Base-by-base conservation (phyloP, 495 filamentous ascomycete species). In the Viridothelium virens region DNA sequence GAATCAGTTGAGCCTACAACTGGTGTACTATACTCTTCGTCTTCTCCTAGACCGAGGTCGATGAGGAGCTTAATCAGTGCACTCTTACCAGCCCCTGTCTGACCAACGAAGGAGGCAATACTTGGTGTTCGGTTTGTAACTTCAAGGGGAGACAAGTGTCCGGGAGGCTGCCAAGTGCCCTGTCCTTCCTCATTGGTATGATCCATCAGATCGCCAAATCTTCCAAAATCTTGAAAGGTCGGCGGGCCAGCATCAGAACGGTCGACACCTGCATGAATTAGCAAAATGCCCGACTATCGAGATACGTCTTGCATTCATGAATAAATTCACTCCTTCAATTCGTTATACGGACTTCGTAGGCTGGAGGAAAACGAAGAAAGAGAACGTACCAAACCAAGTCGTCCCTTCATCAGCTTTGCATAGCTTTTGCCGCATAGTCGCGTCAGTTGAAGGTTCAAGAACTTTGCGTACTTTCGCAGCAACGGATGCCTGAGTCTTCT, bases 61-160 rank as follows among this genome's bases (percentile, higher is more conserved):
- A 86, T 81, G 1, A 85, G 74, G 47, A 84, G 70, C 68, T 82
- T 82, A 67, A 87, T 78, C 16, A 87, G 67, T 3, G 84, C 83
- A 64, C 83, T 85, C 63, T 87, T 86, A 1, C 84, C 84, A 36
- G 80, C 84, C 38, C 83, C 84, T 4, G 76, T 80, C 48, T 78
- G 68, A 5, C 79, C 78, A 14, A 80, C 71, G 62, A 80, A 79
- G 1, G 76, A 78, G 2, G 79, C 75, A 3, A 80, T 70, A 38
- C 74, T 68, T 46, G 77, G 78, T 61, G 74, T 76, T 7, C 70
- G 62, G n/a, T 64, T 66, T 48, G 34, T 41, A 7, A 61, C 31
- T 31, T 56, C 41, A 37, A 70, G 59, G 41, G 65, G 62, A 3
- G 64, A 53, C 41, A 66, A 68, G 11, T 53, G 33, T 65, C 33